phyloP scores from a whole-genome alignment of 495 filamentous ascomycete genomes.

The Rostrohypoxylon terebratum region DNA sequence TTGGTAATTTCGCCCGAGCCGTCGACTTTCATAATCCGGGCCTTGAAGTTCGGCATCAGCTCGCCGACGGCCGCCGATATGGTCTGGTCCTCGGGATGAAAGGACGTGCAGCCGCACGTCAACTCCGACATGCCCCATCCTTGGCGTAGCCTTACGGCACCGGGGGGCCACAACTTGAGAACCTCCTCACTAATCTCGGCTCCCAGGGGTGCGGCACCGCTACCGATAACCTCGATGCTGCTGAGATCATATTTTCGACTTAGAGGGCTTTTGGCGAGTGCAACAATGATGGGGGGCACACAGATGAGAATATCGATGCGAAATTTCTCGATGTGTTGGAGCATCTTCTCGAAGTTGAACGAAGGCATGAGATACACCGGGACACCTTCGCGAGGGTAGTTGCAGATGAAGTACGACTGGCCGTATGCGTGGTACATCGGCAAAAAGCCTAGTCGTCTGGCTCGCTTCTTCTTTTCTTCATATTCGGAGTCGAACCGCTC shows the following conservation, averaged over 20 bases:
- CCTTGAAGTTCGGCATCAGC: conserved; percentile 74
- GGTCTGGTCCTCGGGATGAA: conserved; percentile 61
- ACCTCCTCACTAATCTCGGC: conserved; percentile 71
- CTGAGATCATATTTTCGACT: conserved; percentile 76
- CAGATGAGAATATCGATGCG: conserved; percentile 71
- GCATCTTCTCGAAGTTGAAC: conserved; percentile 79
- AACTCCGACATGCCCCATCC: conserved; percentile 90
- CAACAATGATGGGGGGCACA: conserved; percentile 76
- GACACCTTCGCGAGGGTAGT: conserved; percentile 49
- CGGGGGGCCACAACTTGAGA: conserved; percentile 67
- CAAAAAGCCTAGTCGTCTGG: conserved; percentile 64
- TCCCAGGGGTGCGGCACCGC: conserved; percentile 74
- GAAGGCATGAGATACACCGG: conserved; percentile 78
- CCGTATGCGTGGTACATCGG: conserved; percentile 81
- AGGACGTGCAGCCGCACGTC: conserved; percentile 73
- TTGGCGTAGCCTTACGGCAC: conserved; percentile 71
- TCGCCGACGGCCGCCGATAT: conserved; percentile 68
- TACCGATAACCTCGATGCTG: conserved; percentile 66
- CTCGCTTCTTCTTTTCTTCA: conserved; percentile 46
- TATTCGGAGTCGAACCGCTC: conserved; percentile 59
- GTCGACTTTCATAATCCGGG: conserved; percentile 66
- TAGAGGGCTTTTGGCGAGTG: conserved; percentile 76
- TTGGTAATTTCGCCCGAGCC: conserved; percentile 53
- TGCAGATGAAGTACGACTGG: conserved; percentile 60
- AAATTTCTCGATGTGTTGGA: conserved; percentile 73